phyloP scores from a whole-genome alignment of 768 basidiomycete genomes.

The Ephemerocybe angulata region DNA sequence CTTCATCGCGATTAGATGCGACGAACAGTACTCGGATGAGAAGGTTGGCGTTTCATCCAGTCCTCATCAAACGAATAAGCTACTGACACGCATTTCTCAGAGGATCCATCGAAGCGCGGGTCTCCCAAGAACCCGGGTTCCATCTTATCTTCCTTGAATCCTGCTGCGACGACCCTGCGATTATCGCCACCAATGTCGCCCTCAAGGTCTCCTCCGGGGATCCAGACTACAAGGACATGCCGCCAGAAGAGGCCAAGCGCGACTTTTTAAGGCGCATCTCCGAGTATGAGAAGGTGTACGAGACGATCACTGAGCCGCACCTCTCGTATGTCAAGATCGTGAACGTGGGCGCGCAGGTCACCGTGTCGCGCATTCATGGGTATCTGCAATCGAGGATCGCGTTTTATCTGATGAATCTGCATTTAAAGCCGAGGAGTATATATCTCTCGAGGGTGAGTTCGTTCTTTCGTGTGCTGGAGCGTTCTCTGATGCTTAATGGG shows the following conservation, averaged over 20 bases:
- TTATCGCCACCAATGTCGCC: constrained; percentile 94
- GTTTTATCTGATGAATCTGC: constrained; percentile 97
- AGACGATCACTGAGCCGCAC: constrained; percentile 89
- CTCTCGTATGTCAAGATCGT: constrained; percentile 88
- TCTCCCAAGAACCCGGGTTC: constrained; percentile 83
- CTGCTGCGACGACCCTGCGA: constrained; percentile 86
- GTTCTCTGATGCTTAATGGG: constrained; percentile 1
- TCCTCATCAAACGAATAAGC: background rate
- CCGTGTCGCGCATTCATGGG: constrained; percentile 81
- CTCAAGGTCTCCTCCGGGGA: constrained; percentile 96
- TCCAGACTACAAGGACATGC: constrained; percentile 93
- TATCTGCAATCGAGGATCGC: constrained; percentile 96
- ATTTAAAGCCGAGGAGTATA: constrained; percentile 93
- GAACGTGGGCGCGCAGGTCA: constrained; percentile 90
- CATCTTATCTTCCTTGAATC: constrained; percentile 93
- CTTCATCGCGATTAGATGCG: constrained; percentile 59
- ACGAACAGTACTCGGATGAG: constrained; percentile 85
- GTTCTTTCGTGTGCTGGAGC: too few relatives aligned
- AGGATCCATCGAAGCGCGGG: constrained; percentile 78
- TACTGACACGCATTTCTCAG: constrained; percentile 33
- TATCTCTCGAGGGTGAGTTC: constrained; percentile 87
- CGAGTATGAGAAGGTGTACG: constrained; percentile 93
- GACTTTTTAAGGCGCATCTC: constrained; percentile 92
- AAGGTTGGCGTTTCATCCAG: constrained; percentile 42
- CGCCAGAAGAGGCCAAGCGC: constrained; percentile 75